Evolutionary conservation across 1,284 basidiomycete genomes (phyloP), one percentile per base, ranked within the genome.

Genomic region (Takashimella koratensis): DNA sequence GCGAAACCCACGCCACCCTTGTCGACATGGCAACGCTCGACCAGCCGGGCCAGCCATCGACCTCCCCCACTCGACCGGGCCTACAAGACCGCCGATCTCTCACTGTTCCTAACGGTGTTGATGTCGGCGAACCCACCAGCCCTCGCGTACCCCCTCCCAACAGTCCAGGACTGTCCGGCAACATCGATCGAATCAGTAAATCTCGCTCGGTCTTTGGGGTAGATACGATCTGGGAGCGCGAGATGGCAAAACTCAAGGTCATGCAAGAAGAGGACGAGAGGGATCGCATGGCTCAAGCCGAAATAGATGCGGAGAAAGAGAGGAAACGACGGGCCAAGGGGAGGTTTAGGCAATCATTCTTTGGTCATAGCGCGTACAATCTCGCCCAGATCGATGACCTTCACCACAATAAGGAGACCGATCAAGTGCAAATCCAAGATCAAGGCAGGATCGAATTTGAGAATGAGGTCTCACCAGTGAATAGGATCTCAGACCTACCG

Each of bases 191-290:
- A 5, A 57, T 71, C 45, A 50, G 57, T 19, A 71, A 71, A 47
- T 65, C 66, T 1, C 59, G 57, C 40, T 74, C 69, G 5, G 71
- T 76, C 0, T 76, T 74, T 52, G 73, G 75, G 6, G 68, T 71
- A 6, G 74, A 75, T 58, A 62, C 64, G 42, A 40, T 76, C 10
- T 77, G 74, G 75, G 69, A 76, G 48, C 62, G 60, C 24, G 75
- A 76, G 51, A 64, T 75, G 66, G 60, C 57, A 23, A 75, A 72
- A 56, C 55, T 75, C 26, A 64, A 63, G 39, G 44, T 56, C 1
- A 65, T 70, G 3, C 58, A 71, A 51, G 69, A 70, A 39, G 49
- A 56, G 6, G 54, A 64, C 43, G 45, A 58, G 45, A 53, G 53
- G n/a, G n/a, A n/a, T n/a, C n/a, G n/a, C n/a, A 36, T 36, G 30